Base-by-base conservation (phyloP, 2,329 filamentous ascomycete genomes). In the Sclerotinia nivalis region DNA sequence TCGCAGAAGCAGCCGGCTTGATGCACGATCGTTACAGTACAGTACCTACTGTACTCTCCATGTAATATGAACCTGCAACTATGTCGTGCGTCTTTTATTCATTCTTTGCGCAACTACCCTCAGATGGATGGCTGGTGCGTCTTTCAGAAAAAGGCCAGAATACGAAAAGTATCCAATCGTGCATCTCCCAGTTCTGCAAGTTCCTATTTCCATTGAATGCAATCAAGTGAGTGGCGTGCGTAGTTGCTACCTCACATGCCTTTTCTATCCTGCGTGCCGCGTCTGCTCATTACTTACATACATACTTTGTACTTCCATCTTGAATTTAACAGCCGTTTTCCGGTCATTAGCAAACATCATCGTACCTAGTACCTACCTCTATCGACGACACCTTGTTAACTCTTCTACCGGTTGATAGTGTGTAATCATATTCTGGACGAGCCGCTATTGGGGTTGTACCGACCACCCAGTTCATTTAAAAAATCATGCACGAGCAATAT, bases 391-490 rank as follows among this genome's bases (percentile, higher is more conserved):
- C 60, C 60, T 45, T 62, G 60, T 64, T 64, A 28, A 54, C 59
- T 15, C 31, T 31, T 45, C 59, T 65, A 69, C 59, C 67, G 59
- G 59, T 65, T 55, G 28, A 56, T 28, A 47, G 28, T 43, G 28
- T 43, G 37, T 65, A 59, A 56, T 69, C 13, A 52, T 52, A 58
- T 66, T 77, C 74, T 64, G 73, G 71, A 50, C 73, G 70, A 50
- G 74, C 68, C 75, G 77, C 77, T 43, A 28, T 66, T 59, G 68
- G 52, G 69, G 74, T 76, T 68, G 70, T 70, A 75, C 61, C 49
- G 28, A 52, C 18, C 61, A 52, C 18, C 9, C 73, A 75, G 59
- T 45, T 70, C 72, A 69, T 71, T 71, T 72, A 62, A 69, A 71
- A 55, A 47, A 56, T 65, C 40, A 69, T 69, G 67, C 67, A 43